Percentiles rank a stretch among this genome's conserved stretches.
Conservation (phyloP, 345 rosid genomes). For the Populus euphratica region DNA sequence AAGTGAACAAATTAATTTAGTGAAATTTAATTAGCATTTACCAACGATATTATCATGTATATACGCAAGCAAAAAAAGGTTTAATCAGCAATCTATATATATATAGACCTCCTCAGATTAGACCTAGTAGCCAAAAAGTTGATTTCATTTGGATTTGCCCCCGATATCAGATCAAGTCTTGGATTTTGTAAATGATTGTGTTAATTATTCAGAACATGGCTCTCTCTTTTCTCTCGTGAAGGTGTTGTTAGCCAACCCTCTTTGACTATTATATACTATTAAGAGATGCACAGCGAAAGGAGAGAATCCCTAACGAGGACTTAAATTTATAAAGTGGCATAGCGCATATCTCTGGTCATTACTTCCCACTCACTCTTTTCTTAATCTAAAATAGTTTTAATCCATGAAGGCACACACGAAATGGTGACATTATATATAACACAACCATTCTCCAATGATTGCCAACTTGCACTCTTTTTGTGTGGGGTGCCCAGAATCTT, state of each 20-base stretch:
- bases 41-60: no score
- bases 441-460: conserved; percentile 51
- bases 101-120: not conserved
- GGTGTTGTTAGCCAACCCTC: conserved; percentile 46
- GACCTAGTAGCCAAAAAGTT: conserved; percentile 31
- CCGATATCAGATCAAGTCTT: conserved; percentile 26
- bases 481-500: conserved; percentile 33
- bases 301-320: conserved; percentile 15
- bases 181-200: conserved; percentile 21
- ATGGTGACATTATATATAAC: conserved; percentile 20
- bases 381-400: conserved; percentile 11
- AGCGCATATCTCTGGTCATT: conserved; percentile 18
- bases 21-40: no score
- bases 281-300: conserved; percentile 28
- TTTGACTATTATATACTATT: conserved; percentile 54
- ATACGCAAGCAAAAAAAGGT: no score
- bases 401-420: conserved; percentile 10
- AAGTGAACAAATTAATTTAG: no score
- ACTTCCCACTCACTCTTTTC: conserved; percentile 45
- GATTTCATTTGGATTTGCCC: conserved; percentile 23
- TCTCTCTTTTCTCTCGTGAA: not conserved
- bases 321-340: not conserved
- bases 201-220: not conserved
- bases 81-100: no score
- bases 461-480: conserved; percentile 31